Base-by-base conservation (phyloP, 257 asterid genomes). In the Solanum piurae region DNA sequence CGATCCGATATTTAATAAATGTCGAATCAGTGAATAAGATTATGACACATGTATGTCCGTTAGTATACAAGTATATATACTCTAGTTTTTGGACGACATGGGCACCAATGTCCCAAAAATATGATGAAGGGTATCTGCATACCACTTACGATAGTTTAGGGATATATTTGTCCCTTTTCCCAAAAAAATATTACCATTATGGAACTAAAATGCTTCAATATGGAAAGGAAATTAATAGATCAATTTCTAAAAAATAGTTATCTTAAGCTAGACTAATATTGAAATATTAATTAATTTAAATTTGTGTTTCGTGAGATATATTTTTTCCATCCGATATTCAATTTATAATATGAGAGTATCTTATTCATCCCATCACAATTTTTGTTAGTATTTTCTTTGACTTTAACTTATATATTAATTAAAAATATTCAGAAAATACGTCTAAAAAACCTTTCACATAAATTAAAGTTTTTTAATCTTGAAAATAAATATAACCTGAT, bases 11-110 rank as follows among this genome's bases (percentile, higher is more conserved):
- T 52, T 52, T 52, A 52, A 52, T 52, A 52, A 52, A 52, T 16
- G 1, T 2, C 9, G 9, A 0, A 52, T 52, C 4, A 6, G 0
- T 52, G 1, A 0, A 52, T 52, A 16, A 52, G 4, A 52, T 52
- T 2, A 18, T 52, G n/a, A 52, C 23, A 52, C 23, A 6, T 52
- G 9, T 18, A 16, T 16, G 23, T 52, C n/a, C 1, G 4, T 52
- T 16, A 52, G 4, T 16, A 52, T 52, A 52, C 8, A 6, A 0
- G 23, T 52, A 52, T 52, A 16, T 16, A 52, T 52, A 52, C 23
- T 52, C 9, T 52, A 52, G 9, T 52, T 52, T 52, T 52, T 18
- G 23, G 0, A 52, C 1, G 62, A 6, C 2, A 6, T 0, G 2
- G 1, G 0, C 62, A 52, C 1, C 0, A 16, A 52, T 52, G 1